A percentile compares a stretch with the other conserved stretches of the same genome.
These are phyloP conservation scores for Wickerhamomyces hampshirensis DNA, from an alignment of 805 yeast species.

Conservation along the genomic window DNA sequence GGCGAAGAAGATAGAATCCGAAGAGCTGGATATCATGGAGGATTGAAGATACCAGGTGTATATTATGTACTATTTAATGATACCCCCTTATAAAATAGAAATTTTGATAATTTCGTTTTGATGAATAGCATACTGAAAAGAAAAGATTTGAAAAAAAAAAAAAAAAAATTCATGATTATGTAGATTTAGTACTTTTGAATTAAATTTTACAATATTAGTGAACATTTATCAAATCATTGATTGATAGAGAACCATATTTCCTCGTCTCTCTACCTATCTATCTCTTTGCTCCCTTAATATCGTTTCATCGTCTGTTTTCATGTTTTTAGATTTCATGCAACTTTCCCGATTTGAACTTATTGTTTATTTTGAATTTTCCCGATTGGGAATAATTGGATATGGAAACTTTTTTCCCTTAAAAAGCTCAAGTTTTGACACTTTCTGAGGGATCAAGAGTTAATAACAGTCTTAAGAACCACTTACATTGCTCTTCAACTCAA, in stretches of 20 bases:
- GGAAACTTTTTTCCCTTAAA: slow-evolving; percentile 3
- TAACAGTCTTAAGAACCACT: too few relatives aligned
- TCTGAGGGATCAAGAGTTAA: too few relatives aligned
- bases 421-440: background rate
- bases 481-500: too few relatives aligned
- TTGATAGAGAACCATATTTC: too few relatives aligned
- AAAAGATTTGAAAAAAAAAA: too few relatives aligned
- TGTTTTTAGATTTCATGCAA: background rate
- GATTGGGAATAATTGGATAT: slow-evolving; percentile 10
- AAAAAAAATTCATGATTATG: too few relatives aligned
- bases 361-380: slow-evolving; percentile 16
- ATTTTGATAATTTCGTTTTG: background rate
- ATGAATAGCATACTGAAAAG: too few relatives aligned
- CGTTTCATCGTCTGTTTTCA: background rate
- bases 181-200: too few relatives aligned
- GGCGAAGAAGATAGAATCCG: slow-evolving; percentile 54
- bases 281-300: too few relatives aligned
- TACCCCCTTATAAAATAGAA: background rate
- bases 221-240: too few relatives aligned
- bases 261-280: too few relatives aligned
- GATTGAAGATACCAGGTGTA: background rate
- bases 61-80: background rate
- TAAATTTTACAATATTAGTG: too few relatives aligned
- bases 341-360: slow-evolving; percentile 10
- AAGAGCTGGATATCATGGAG: slow-evolving; percentile 11